Conservation (phyloP, 306 rosid species). For the Acmispon strigosus region DNA sequence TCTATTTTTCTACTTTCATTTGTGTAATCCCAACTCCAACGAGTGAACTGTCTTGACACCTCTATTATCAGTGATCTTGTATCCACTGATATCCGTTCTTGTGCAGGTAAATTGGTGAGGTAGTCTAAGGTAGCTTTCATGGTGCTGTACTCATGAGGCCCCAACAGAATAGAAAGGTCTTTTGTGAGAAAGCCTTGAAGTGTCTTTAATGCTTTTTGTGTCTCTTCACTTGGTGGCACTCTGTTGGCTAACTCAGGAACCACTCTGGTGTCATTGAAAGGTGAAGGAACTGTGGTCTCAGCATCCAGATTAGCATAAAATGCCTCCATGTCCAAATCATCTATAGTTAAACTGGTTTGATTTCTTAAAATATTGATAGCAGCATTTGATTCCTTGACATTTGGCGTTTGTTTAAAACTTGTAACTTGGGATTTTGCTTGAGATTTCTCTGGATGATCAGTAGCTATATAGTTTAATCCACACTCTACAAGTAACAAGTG, state of each 20-base stretch:
- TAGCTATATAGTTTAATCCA: not conserved
- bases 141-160: not conserved
- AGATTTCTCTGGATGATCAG: conserved; percentile 5
- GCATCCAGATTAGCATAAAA: conserved; percentile 22
- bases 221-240: conserved; percentile 4
- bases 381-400: not conserved
- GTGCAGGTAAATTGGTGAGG: not conserved
- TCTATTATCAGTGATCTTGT: conserved; percentile 10
- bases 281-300: not conserved
- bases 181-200: not conserved
- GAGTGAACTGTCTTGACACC: not conserved
- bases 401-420: not conserved
- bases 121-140: not conserved
- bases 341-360: not conserved
- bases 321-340: conserved; percentile 24
- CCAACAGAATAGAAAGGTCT: conserved; percentile 4
- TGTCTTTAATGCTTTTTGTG: no score
- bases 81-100: conserved; percentile 17
- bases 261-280: not conserved
- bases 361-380: not conserved
- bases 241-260: not conserved
- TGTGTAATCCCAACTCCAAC: no score
- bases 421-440: not conserved
- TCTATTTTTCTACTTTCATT: no score
- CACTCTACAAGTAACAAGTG: not conserved